Percentiles rank a stretch among this genome's conserved stretches.
phyloP scores from a whole-genome alignment of 345 rosid genomes.

The Bruguiera gymnorhiza region DNA sequence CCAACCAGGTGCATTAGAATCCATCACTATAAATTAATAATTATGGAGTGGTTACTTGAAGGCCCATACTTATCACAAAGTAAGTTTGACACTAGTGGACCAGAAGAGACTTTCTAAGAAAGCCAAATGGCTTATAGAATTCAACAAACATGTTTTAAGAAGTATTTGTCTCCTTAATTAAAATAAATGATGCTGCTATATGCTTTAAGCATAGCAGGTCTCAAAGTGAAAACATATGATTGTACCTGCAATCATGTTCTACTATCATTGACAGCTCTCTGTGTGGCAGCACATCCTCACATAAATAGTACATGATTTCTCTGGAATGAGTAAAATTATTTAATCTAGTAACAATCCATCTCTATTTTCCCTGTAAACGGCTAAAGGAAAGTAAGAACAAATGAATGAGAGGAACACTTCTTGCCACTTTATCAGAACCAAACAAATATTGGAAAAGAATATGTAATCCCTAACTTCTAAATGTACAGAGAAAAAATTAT shows the following conservation, averaged over 20 bases:
- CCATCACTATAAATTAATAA: too few species aligned
- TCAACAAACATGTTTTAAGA: too few species aligned
- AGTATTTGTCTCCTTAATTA: too few species aligned
- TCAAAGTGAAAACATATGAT: not conserved
- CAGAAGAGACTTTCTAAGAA: too few species aligned
- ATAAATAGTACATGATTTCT: constrained; percentile 76
- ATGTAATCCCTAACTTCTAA: not conserved
- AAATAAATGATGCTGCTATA: not conserved
- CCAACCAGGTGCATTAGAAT: too few species aligned
- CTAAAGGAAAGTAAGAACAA: constrained; percentile 26
- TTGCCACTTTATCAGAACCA: not conserved
- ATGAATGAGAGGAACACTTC: constrained; percentile 14
- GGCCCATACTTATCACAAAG: too few species aligned
- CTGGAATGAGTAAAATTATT: constrained; percentile 92
- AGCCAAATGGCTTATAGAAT: too few species aligned
- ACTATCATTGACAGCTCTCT: constrained; percentile 66
- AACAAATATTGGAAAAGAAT: not conserved
- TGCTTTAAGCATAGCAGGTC: not conserved
- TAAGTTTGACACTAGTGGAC: too few species aligned
- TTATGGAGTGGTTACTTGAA: too few species aligned
- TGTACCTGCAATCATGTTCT: constrained; percentile 68
- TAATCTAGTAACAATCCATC: constrained; percentile 84
- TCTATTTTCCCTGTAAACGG: constrained; percentile 61
- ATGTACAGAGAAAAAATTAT: not conserved
- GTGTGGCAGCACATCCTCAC: constrained; percentile 79